Conservation (phyloP, 306 rosid genomes). For the Corylus americana region DNA sequence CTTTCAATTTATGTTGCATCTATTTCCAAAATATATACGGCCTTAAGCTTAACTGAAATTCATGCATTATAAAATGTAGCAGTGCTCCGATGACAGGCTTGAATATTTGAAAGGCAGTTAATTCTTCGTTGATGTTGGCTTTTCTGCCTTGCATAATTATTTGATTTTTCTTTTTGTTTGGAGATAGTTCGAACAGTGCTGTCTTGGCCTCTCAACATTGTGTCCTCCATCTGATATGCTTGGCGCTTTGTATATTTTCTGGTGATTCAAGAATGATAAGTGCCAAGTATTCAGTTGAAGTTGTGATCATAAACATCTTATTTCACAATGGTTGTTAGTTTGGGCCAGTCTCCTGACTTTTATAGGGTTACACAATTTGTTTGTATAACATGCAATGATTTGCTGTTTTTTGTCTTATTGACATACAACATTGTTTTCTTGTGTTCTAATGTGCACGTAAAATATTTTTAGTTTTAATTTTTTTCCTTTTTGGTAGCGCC, state of each 20-base stretch:
- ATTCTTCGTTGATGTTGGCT: background rate
- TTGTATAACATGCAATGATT: background rate
- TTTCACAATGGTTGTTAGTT: background rate
- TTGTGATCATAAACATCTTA: background rate
- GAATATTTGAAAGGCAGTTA: background rate
- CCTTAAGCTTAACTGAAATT: background rate
- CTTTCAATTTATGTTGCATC: constrained; percentile 3
- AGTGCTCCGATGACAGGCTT: background rate
- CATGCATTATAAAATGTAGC: background rate
- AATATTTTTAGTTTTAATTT: background rate
- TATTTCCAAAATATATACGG: background rate
- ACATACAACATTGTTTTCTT: background rate
- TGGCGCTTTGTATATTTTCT: constrained; percentile 4
- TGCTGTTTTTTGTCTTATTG: background rate
- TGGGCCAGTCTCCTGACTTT: background rate
- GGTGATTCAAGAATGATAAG: constrained; percentile 7
- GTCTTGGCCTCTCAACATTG: background rate
- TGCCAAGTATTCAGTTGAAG: background rate
- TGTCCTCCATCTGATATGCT: constrained; percentile 6
- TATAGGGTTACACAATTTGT: background rate
- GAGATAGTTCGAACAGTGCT: background rate
- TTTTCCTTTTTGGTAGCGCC: background rate
- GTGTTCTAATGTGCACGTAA: background rate
- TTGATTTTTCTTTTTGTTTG: background rate
- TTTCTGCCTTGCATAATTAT: too few species aligned